phyloP scores from a whole-genome alignment of 139 green algal species.

The Volvox reticuliferus region DNA sequence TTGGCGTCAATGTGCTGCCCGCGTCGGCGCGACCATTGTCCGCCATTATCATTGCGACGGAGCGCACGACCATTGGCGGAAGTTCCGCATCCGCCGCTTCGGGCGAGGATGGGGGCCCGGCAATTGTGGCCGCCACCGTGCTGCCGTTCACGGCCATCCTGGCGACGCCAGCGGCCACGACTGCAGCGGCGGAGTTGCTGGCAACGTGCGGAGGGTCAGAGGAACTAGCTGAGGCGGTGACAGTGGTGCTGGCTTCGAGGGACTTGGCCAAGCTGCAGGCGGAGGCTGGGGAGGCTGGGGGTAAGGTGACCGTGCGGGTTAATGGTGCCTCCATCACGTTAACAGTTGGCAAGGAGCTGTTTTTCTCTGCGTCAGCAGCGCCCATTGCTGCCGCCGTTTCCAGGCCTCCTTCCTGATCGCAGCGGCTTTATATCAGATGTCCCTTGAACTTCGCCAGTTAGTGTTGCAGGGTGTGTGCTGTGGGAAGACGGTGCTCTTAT shows the following conservation, averaged over 20 bases:
- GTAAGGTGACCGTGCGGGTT: constrained; percentile 4
- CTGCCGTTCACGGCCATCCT: constrained; percentile 56
- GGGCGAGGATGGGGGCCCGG: not conserved
- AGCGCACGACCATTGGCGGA: constrained; percentile 56
- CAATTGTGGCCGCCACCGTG: not conserved
- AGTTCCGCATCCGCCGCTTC: not conserved
- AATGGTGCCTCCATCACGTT: constrained; percentile 30
- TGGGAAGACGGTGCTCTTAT: too few relatives aligned
- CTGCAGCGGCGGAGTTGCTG: not conserved
- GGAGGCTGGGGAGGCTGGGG: constrained; percentile 18
- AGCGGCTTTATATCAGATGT: too few relatives aligned
- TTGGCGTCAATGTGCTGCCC: constrained; percentile 68
- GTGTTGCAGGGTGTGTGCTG: too few relatives aligned
- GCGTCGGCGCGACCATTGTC: constrained; percentile 50
- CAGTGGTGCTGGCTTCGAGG: constrained; percentile 42
- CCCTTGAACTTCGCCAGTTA: too few relatives aligned
- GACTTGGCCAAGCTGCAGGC: constrained; percentile 36
- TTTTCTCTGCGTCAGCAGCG: constrained; percentile 36
- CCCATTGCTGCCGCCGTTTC: not conserved
- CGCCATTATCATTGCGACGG: constrained; percentile 69
- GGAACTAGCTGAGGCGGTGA: constrained; percentile 56
- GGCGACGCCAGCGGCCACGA: constrained; percentile 33
- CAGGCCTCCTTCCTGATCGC: not conserved
- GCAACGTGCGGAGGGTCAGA: constrained; percentile 24
- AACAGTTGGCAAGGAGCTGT: constrained; percentile 40